These are phyloP conservation scores for Candida loeiensis DNA, from an alignment of 805 yeast species.

Conservation along the genomic window DNA sequence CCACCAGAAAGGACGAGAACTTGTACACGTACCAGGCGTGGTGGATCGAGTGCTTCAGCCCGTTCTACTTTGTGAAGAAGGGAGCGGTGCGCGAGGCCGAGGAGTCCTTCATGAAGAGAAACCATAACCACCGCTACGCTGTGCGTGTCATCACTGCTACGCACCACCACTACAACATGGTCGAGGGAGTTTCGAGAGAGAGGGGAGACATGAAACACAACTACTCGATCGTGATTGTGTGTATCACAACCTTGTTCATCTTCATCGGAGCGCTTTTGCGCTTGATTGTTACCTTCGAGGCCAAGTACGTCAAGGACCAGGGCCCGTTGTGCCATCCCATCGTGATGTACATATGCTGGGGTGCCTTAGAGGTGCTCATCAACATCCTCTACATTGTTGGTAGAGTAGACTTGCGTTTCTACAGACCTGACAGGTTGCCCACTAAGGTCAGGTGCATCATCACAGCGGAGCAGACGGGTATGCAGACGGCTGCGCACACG, in stretches of 20 bases:
- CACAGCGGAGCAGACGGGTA: conserved; percentile 38
- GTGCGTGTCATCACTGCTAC: conserved; percentile 61
- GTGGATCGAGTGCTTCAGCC: conserved; percentile 68
- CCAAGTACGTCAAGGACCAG: conserved; percentile 18
- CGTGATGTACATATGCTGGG: conserved; percentile 67
- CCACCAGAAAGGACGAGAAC: conserved; percentile 48
- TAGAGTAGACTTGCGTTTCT: conserved; percentile 73
- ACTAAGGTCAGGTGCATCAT: conserved; percentile 36
- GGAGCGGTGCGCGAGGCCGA: conserved; percentile 50
- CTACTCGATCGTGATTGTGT: conserved; percentile 45
- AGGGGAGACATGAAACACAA: conserved; percentile 49
- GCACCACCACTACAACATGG: conserved; percentile 36
- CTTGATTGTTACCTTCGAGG: conserved; percentile 44
- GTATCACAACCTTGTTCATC: conserved; percentile 45
- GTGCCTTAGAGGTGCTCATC: conserved; percentile 58
- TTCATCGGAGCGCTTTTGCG: conserved; percentile 51
- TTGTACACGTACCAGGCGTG: conserved; percentile 67
- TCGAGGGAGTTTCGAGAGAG: conserved; percentile 37
- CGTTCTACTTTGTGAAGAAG: conserved; percentile 56
- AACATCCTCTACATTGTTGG: conserved; percentile 55
- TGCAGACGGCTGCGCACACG: background rate
- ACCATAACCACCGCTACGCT: conserved; percentile 47
- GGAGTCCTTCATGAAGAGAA: conserved; percentile 43
- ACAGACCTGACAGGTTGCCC: conserved; percentile 64
- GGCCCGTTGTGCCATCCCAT: conserved; percentile 38